phyloP scores from a whole-genome alignment of 768 basidiomycete genomes.

The Paxillus ammoniavirescens region DNA sequence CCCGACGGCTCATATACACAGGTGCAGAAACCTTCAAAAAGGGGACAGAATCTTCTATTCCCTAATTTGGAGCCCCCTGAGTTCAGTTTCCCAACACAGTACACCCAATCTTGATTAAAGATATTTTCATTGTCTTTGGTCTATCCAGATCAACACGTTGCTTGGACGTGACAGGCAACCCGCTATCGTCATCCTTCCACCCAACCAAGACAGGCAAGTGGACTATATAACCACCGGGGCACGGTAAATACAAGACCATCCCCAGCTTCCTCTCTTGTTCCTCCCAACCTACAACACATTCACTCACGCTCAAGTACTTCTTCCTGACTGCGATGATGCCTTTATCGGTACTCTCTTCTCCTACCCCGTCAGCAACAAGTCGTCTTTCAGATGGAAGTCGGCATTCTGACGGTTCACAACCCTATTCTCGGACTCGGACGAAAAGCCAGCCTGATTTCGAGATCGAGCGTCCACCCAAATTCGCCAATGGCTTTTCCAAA shows the following conservation, averaged over 20 bases:
- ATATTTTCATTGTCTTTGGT: slow-evolving; percentile 18
- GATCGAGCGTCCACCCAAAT: slow-evolving; percentile 54
- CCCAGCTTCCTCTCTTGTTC: slow-evolving; percentile 9
- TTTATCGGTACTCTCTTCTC: slow-evolving; percentile 30
- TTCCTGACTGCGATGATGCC: slow-evolving; percentile 24
- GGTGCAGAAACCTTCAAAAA: neutral
- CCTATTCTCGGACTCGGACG: slow-evolving; percentile 41
- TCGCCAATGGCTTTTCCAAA: slow-evolving; percentile 29
- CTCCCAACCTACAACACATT: slow-evolving; percentile 8
- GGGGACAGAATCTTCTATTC: slow-evolving; percentile 11
- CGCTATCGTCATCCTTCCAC: slow-evolving; percentile 25
- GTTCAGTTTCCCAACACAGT: slow-evolving; percentile 18
- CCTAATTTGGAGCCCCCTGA: slow-evolving; percentile 19
- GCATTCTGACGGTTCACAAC: slow-evolving; percentile 31
- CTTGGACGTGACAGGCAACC: slow-evolving; percentile 31
- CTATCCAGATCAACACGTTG: slow-evolving; percentile 33
- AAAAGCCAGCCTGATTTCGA: slow-evolving; percentile 58
- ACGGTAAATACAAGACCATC: slow-evolving; percentile 29
- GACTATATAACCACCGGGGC: slow-evolving; percentile 32
- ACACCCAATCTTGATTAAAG: slow-evolving; percentile 31
- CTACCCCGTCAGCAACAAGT: slow-evolving; percentile 33
- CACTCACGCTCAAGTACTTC: slow-evolving; percentile 1
- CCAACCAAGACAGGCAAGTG: slow-evolving; percentile 31
- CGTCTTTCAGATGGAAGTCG: slow-evolving; percentile 40
- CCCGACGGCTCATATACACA: neutral